Evolutionary conservation across 2,329 filamentous ascomycete genomes (phyloP).

Genomic region (Monosporascus cannonballus): DNA sequence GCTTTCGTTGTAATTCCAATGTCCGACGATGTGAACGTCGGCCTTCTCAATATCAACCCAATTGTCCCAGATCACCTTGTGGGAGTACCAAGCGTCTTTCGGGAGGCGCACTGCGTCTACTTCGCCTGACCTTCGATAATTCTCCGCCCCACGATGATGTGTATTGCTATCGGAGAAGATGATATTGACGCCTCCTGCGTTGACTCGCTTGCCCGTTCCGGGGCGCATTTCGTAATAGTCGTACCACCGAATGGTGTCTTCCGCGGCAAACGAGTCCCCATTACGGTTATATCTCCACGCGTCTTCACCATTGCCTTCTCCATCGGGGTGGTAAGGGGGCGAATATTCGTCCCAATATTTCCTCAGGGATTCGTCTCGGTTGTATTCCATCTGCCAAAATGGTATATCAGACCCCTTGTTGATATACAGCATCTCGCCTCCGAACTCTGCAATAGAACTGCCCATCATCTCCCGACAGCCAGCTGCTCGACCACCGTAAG

Average conservation of each 20-base stretch:
- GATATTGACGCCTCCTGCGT: not conserved
- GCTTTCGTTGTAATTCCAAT: conserved; percentile 3
- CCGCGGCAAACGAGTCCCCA: not conserved
- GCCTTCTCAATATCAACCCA: conserved; percentile 1
- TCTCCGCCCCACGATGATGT: conserved; percentile 1
- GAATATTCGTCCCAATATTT: conserved; percentile 1
- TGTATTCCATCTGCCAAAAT: conserved; percentile 1
- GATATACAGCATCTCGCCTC: not conserved
- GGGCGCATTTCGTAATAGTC: conserved; percentile 1
- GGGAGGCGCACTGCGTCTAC: conserved; percentile 1
- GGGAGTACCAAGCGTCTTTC: not conserved
- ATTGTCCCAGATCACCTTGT: conserved; percentile 2
- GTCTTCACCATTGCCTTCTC: not conserved
- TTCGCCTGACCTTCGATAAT: conserved; percentile 1
- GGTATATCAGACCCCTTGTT: not conserved
- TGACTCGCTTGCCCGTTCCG: not conserved
- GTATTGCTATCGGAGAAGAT: conserved; percentile 2
- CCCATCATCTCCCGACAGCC: not conserved
- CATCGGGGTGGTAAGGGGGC: not conserved
- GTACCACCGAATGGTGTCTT: not conserved
- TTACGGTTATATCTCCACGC: not conserved
- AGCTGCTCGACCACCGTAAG: not conserved
- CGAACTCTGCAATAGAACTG: not conserved
- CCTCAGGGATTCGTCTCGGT: not conserved
- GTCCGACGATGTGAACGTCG: not conserved